Base-by-base conservation (phyloP, 2,329 filamentous ascomycete species). In the Bipolaris cookei region DNA sequence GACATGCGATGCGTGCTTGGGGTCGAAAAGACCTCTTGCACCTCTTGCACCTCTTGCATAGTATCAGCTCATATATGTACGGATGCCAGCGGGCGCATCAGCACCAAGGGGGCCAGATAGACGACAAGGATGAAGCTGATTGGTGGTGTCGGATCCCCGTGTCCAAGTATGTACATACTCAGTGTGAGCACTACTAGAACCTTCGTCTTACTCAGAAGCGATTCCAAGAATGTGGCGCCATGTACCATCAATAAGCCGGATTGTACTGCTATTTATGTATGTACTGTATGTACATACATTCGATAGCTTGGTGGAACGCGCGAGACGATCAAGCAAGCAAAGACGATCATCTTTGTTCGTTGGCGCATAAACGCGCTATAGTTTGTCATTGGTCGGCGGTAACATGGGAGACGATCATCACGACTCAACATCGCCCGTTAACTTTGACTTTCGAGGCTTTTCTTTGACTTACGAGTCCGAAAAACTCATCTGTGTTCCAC, bases 341-440 rank as follows among this genome's bases (percentile, higher is more conserved):
- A 37, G 32, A 4, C n/a, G 45, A 37, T n/a, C 32, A 47, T 47
- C 32, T 37, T 38, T 7, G 32, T 23, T 37, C 32, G 32, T 37
- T 18, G 18, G 45, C 21, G 32, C 20, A 25, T 21, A 37, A 48
- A 44, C 25, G n/a, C 42, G 23, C 5, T 28, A 28, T 44, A 20
- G n/a, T 25, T 44, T 20, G 42, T 16, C 3, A 52, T 56, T 56
- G 54, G 54, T 35, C 51, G 47, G 54, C 49, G 8, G 25, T 35
- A 52, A 42, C 41, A 16, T 30, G 54, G 48, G 37, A 23, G 49
- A 42, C 23, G 25, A 25, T 42, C 25, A 41, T 34, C 23, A 20
- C 43, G 42, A 30, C 50, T 21, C 41, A 41, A 51, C 41, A 41
- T 45, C 53, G 35, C 41, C 28, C 21, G 38, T 43, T 42, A 18